Evolutionary conservation across 148 eudicot genomes (phyloP).

Genomic region (Diospyros kaki): DNA sequence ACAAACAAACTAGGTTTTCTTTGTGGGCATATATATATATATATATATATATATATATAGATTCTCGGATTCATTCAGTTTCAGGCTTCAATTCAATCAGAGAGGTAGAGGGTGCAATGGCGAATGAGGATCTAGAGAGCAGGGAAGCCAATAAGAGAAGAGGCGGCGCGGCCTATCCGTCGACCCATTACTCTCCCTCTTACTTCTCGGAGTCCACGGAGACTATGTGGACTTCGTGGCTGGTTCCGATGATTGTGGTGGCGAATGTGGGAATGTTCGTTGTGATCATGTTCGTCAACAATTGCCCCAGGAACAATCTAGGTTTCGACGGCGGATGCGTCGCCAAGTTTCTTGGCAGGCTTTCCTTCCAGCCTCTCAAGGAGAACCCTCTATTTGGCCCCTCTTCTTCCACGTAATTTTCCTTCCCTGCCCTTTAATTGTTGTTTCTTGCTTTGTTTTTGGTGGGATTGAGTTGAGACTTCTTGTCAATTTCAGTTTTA

Average conservation of each 20-base stretch:
- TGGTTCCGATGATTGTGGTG: conserved; percentile 79
- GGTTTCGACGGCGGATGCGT: conserved; percentile 45
- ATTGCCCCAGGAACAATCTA: conserved; percentile 65
- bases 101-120: conserved; percentile 21
- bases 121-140: conserved; percentile 53
- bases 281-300: conserved; percentile 64
- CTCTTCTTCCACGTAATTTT: conserved; percentile 59
- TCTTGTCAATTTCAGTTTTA: neutral
- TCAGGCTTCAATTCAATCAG: neutral
- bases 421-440: neutral
- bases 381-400: conserved; percentile 90
- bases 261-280: conserved; percentile 72
- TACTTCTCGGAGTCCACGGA: conserved; percentile 36
- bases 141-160: conserved; percentile 28
- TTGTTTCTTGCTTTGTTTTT: neutral
- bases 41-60: too few species aligned
- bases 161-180: neutral
- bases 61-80: too few species aligned
- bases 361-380: conserved; percentile 68
- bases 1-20: too few species aligned
- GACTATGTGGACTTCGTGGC: conserved; percentile 84
- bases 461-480: neutral
- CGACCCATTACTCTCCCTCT: conserved; percentile 14
- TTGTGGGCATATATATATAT: too few species aligned
- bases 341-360: conserved; percentile 49